Evolutionary conservation across 2,329 filamentous ascomycete species (phyloP).

Genomic region (Fusarium fujikuroi): DNA sequence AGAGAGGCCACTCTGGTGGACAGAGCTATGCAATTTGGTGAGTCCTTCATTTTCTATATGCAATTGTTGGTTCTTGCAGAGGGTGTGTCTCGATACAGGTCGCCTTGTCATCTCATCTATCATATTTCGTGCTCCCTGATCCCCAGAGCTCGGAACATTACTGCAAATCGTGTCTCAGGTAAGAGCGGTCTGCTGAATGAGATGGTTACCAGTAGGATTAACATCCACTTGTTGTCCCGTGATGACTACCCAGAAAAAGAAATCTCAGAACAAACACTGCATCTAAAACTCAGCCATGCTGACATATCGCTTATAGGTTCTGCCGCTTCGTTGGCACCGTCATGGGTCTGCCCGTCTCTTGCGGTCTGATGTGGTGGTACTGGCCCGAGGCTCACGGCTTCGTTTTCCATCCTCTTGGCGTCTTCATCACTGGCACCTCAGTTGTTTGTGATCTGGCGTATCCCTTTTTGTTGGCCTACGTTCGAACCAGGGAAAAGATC

Average conservation of each 20-base stretch:
- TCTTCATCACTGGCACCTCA: constrained; percentile 55
- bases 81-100: constrained; percentile 29
- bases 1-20: constrained; percentile 60
- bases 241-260: not conserved
- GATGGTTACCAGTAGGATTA: not conserved
- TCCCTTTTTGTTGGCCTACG: constrained; percentile 54
- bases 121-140: not conserved
- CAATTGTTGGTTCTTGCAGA: constrained; percentile 10
- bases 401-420: constrained; percentile 54
- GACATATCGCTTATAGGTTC: constrained; percentile 50
- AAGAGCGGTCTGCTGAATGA: constrained; percentile 1
- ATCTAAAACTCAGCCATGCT: constrained; percentile 8
- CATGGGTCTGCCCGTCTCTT: constrained; percentile 53
- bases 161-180: constrained; percentile 25
- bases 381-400: constrained; percentile 64
- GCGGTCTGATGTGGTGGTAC: constrained; percentile 58
- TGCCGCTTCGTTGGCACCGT: constrained; percentile 56
- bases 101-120: not conserved
- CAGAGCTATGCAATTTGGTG: constrained; percentile 61
- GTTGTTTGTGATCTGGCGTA: constrained; percentile 58
- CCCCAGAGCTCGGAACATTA: constrained; percentile 5
- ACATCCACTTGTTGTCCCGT: not conserved
- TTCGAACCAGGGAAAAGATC: constrained; percentile 52
- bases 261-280: not conserved
- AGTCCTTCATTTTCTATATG: constrained; percentile 48